phyloP scores from a whole-genome alignment of 352 stramenopile species.

The Paralagenidium karlingii region DNA sequence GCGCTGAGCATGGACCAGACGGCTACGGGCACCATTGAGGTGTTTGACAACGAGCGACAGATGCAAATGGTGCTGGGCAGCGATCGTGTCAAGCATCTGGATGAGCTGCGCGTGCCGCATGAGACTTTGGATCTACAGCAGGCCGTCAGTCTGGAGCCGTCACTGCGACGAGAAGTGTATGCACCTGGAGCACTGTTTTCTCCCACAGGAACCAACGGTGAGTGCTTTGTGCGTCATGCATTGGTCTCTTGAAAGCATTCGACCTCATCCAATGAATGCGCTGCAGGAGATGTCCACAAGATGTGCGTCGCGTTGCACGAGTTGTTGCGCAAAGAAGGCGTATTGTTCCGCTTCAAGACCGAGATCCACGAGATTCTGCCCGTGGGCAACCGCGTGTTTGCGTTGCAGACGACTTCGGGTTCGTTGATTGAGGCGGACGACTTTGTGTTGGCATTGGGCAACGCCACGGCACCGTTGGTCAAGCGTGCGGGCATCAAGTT shows the following conservation, averaged over 20 bases:
- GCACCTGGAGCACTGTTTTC: slow-evolving; percentile 56
- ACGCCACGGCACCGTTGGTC: slow-evolving; percentile 53
- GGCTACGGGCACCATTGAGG: slow-evolving; percentile 69
- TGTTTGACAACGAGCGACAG: slow-evolving; percentile 42
- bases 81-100: slow-evolving; percentile 52
- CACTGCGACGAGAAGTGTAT: slow-evolving; percentile 42
- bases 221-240: neutral
- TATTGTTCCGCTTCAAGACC: slow-evolving; percentile 84
- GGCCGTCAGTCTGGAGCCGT: slow-evolving; percentile 54
- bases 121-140: slow-evolving; percentile 38
- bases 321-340: slow-evolving; percentile 64
- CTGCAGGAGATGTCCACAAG: slow-evolving; percentile 68
- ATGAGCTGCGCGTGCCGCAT: slow-evolving; percentile 69
- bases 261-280: neutral
- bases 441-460: slow-evolving; percentile 75
- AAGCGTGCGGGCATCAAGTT: slow-evolving; percentile 58
- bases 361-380: slow-evolving; percentile 71
- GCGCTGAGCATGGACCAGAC: slow-evolving; percentile 82
- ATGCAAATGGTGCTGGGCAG: slow-evolving; percentile 59
- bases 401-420: slow-evolving; percentile 63
- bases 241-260: neutral
- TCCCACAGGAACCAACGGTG: slow-evolving; percentile 65
- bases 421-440: slow-evolving; percentile 79
- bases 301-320: slow-evolving; percentile 75
- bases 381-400: slow-evolving; percentile 63